phyloP scores from a whole-genome alignment of 1,139 yeast genomes.

The Candida gigantensis region DNA sequence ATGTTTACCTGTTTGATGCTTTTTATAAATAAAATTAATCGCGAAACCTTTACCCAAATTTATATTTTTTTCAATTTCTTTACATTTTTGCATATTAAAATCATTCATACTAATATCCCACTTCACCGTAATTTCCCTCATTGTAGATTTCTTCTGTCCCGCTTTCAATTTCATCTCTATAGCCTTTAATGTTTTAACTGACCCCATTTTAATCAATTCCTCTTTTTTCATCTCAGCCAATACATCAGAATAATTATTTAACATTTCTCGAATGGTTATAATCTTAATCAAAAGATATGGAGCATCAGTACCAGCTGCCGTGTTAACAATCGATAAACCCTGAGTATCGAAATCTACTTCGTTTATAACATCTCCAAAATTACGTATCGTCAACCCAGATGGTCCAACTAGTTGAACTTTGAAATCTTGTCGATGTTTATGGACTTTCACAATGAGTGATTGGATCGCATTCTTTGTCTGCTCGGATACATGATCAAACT shows the following conservation, averaged over 20 bases:
- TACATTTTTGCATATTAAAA: slow-evolving; percentile 38
- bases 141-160: slow-evolving; percentile 19
- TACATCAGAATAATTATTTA: slow-evolving; percentile 31
- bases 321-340: slow-evolving; percentile 31
- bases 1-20: background rate
- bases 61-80: slow-evolving; percentile 35
- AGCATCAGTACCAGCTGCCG: slow-evolving; percentile 6
- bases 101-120: slow-evolving; percentile 46
- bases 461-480: slow-evolving; percentile 32
- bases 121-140: slow-evolving; percentile 33
- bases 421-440: slow-evolving; percentile 21
- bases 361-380: slow-evolving; percentile 35
- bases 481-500: slow-evolving; percentile 19
- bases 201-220: slow-evolving; percentile 37
- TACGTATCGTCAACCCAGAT: slow-evolving; percentile 23
- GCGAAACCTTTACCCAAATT: no score
- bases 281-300: slow-evolving; percentile 31
- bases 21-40: no score
- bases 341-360: slow-evolving; percentile 27
- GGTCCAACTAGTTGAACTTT: slow-evolving; percentile 29
- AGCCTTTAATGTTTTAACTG: slow-evolving; percentile 31
- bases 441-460: slow-evolving; percentile 30
- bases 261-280: slow-evolving; percentile 34
- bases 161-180: slow-evolving; percentile 13
- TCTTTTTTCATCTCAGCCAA: slow-evolving; percentile 35